Evolutionary conservation across 495 filamentous ascomycete genomes (phyloP), one percentile per base, ranked within the genome.

Genomic region (Annulohypoxylon stygium): DNA sequence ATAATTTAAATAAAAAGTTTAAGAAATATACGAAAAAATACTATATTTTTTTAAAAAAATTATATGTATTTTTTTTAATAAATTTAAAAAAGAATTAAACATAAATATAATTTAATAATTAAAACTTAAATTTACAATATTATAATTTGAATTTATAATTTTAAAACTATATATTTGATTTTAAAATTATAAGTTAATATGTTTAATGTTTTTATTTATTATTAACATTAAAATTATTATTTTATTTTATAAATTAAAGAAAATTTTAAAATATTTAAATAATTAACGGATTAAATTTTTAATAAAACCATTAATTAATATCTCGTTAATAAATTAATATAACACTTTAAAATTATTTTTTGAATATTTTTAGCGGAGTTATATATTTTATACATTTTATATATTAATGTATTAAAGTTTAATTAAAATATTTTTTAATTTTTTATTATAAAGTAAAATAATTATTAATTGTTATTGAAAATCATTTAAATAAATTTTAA

Each of bases 311-410:
- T 47, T 47, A 16, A 47, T 47, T 18, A 47, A 47, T 47, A 47
- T 47, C 5, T 47, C 4, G 5, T 18, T 47, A 18, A 47, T 47
- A 3, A 47, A 47, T 3, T 18, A 47, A 47, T 47, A 47, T 16
- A 47, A 47, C 43, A 47, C 18, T 47, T 18, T 20, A 47, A 47
- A 47, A 47, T 11, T 18, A 18, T 7, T 47, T 47, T 18, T 47
- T 18, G 5, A 18, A 47, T 47, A 47, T 47, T 47, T 47, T 47
- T 47, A 47, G 2, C 8, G 2, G 16, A 47, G 18, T 47, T 47
- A 47, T 47, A 47, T 47, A n/a, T n/a, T n/a, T n/a, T n/a, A n/a
- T n/a, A n/a, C n/a, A 16, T 47, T 47, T 16, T 47, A 47, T 47
- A 47, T 47, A 47, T 47, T 47, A 3, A 47, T 20, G 8, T 47